Evolutionary conservation across 83 land plant species (phyloP), one percentile per base, ranked within the genome.

Genomic region (Isoetes engelmannii): DNA sequence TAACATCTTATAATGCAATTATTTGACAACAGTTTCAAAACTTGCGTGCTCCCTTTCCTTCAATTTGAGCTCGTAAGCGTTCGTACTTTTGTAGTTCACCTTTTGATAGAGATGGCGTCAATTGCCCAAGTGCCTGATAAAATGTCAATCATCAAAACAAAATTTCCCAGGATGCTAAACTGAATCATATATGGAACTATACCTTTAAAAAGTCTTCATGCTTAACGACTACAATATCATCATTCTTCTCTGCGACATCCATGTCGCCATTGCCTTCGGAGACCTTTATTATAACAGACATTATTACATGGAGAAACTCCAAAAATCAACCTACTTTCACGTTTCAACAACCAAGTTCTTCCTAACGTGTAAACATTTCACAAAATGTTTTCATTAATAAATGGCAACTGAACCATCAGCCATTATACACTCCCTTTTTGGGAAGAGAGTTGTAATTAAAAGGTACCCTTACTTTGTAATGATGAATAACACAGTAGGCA

Each of bases 21-120:
- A 28, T 28, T 28, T 28, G 37, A 28, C 37, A 28, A 28, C 37
- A 28, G 37, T 28, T 28, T 28, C 37, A 28, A 28, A 28, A 28
- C 37, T 28, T 28, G 37, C 37, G 37, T 69, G 37, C 6, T 46
- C 42, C n/a, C 59, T 53, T 49, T 28, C 94, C 97, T 83, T 92
- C 86, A 65, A 89, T 82, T 70, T 92, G 89, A 17, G 75, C 75
- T 13, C 94, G 79, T 6, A 92, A 69, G 43, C 63, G 45, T 67
- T 92, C 94, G 61, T 92, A 89, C 55, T 85, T 89, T 41, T 72
- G 77, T 7, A 92, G 81, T 61, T 92, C 97, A 7, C 77, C 82
- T 77, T 79, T 53, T n/a, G 97, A 89, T 6, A 92, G 81, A 4
- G 97, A 92, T 20, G 94, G 94, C 56, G 90, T 79, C 49, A 92